These are phyloP conservation scores for Sugiyamaella marilandica DNA, from an alignment of 805 yeast genomes.

Conservation along the genomic window DNA sequence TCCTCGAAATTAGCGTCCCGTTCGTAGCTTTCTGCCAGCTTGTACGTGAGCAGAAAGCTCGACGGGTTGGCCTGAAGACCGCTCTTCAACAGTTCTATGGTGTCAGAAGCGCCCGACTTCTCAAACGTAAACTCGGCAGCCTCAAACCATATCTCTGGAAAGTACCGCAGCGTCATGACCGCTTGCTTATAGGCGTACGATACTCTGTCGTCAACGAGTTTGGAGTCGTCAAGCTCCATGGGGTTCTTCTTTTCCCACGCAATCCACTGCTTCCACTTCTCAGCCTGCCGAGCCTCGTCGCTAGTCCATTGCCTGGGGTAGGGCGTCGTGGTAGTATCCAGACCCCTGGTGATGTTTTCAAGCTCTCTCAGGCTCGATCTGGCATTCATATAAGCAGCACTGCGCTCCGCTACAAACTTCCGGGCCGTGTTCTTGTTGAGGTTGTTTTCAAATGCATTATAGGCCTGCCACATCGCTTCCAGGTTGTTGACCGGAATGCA, in stretches of 20 bases:
- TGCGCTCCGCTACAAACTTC: constrained; percentile 74
- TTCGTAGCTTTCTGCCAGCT: constrained; percentile 68
- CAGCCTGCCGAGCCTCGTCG: constrained; percentile 39
- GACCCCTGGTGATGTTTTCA: constrained; percentile 49
- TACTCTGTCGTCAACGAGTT: constrained; percentile 50
- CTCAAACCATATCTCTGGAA: constrained; percentile 72
- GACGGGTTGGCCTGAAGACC: constrained; percentile 63
- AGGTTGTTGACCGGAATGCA: constrained; percentile 67
- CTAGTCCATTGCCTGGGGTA: constrained; percentile 28
- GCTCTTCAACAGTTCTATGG: constrained; percentile 44
- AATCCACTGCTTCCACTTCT: constrained; percentile 69
- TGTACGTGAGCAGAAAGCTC: constrained; percentile 62
- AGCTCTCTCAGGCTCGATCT: constrained; percentile 72
- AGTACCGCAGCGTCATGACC: constrained; percentile 53
- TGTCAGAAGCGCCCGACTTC: constrained; percentile 32
- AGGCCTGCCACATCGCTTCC: constrained; percentile 75
- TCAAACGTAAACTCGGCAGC: constrained; percentile 38
- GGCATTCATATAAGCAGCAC: constrained; percentile 82
- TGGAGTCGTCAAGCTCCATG: constrained; percentile 49
- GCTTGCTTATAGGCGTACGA: constrained; percentile 71
- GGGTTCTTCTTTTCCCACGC: constrained; percentile 73
- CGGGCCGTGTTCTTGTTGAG: constrained; percentile 72
- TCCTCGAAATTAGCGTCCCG: constrained; percentile 45
- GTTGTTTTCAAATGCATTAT: constrained; percentile 79
- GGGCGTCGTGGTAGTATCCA: constrained; percentile 39